A percentile compares a stretch with the other conserved stretches of the same genome.
These are phyloP conservation scores for Hygrophoropsis aurantiaca DNA, from an alignment of 768 basidiomycete species.

Conservation along the genomic window DNA sequence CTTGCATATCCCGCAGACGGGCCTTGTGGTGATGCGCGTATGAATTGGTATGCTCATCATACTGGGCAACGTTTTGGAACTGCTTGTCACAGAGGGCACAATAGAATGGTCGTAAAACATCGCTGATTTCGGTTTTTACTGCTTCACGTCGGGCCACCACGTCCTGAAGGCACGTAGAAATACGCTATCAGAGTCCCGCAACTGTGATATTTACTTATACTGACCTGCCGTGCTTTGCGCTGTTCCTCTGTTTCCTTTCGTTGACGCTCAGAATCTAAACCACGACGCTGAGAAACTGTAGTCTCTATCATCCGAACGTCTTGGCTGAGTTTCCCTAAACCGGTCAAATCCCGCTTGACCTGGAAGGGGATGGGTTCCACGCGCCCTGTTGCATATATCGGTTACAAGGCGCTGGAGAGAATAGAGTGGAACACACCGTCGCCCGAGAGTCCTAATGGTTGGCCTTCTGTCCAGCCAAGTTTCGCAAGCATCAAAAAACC, in stretches of 20 bases:
- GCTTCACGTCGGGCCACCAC: slow-evolving; percentile 63
- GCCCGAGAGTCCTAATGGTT: slow-evolving; percentile 71
- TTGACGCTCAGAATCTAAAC: slow-evolving; percentile 78
- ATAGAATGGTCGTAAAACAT: slow-evolving; percentile 72
- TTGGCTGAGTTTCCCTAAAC: slow-evolving; percentile 75
- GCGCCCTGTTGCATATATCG: slow-evolving; percentile 50
- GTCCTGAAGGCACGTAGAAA: slow-evolving; percentile 42
- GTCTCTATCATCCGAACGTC: slow-evolving; percentile 84
- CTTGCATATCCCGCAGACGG: slow-evolving; percentile 80
- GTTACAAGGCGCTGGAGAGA: neutral
- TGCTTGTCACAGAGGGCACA: slow-evolving; percentile 85
- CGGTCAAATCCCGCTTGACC: slow-evolving; percentile 74
- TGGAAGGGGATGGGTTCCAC: slow-evolving; percentile 83
- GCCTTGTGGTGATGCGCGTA: slow-evolving; percentile 87
- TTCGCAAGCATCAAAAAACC: slow-evolving; percentile 80
- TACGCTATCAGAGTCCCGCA: neutral
- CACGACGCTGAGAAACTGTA: slow-evolving; percentile 80
- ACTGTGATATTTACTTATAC: slow-evolving; percentile 9
- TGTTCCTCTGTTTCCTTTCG: slow-evolving; percentile 80
- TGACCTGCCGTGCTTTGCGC: slow-evolving; percentile 68
- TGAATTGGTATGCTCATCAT: slow-evolving; percentile 88
- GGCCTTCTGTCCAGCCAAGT: slow-evolving; percentile 82
- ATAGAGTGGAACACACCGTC: slow-evolving; percentile 51
- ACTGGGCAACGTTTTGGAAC: slow-evolving; percentile 82
- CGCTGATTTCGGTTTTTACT: slow-evolving; percentile 65